Conservation (phyloP, 2,329 filamentous ascomycete species). For the Rutstroemia sydowiana region DNA sequence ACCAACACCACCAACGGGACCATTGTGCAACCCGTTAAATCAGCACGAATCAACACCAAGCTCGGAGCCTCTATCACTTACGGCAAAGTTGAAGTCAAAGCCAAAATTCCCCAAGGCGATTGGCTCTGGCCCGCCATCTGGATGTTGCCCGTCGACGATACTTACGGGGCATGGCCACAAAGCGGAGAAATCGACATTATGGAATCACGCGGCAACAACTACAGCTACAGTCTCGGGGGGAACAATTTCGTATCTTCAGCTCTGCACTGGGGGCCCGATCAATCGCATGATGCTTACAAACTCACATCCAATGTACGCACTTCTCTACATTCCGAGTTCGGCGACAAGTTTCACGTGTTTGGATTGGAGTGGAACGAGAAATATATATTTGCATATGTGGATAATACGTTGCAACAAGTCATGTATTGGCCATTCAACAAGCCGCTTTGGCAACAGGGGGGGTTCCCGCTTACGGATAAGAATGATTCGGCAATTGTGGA, state of each 20-base stretch:
- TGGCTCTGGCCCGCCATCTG: slow-evolving; percentile 92
- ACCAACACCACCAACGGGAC: slow-evolving; percentile 74
- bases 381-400: slow-evolving; percentile 81
- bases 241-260: slow-evolving; percentile 75
- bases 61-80: slow-evolving; percentile 69
- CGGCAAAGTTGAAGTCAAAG: slow-evolving; percentile 72
- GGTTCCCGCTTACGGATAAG: slow-evolving; percentile 54
- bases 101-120: slow-evolving; percentile 68
- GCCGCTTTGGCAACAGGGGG: slow-evolving; percentile 60
- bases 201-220: slow-evolving; percentile 77
- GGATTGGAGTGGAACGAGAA: slow-evolving; percentile 86
- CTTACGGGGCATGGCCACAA: slow-evolving; percentile 69
- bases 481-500: slow-evolving; percentile 61
- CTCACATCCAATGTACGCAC: slow-evolving; percentile 70
- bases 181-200: slow-evolving; percentile 81
- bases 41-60: slow-evolving; percentile 71
- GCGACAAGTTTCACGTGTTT: slow-evolving; percentile 64
- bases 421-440: slow-evolving; percentile 69
- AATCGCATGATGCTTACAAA: slow-evolving; percentile 72
- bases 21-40: slow-evolving; percentile 70
- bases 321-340: slow-evolving; percentile 69
- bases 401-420: slow-evolving; percentile 71
- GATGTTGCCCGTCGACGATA: slow-evolving; percentile 71
- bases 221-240: slow-evolving; percentile 66
- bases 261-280: slow-evolving; percentile 74